Evolutionary conservation across 2,329 filamentous ascomycete genomes (phyloP).

Genomic region (Claviceps sp.): DNA sequence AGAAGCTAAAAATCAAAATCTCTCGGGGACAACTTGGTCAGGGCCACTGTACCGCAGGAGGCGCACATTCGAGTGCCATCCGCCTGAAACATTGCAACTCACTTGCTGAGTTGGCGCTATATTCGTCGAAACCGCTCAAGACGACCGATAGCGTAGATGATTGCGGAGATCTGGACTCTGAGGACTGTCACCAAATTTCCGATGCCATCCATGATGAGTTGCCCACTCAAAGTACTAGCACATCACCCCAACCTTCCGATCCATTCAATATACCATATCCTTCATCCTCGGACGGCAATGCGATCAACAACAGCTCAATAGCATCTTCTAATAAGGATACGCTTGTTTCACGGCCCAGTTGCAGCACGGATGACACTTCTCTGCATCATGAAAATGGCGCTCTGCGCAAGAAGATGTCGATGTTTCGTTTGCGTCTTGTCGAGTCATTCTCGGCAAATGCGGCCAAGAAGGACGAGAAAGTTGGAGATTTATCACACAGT

Average conservation of each 20-base stretch:
- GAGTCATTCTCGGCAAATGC: constrained; percentile 6
- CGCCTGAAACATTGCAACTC: constrained; percentile 21
- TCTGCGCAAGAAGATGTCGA: constrained; percentile 18
- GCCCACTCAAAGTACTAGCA: constrained; percentile 4
- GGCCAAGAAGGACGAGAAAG: constrained; percentile 6
- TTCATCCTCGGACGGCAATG: constrained; percentile 9
- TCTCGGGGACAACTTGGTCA: constrained; percentile 17
- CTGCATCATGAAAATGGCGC: constrained; percentile 8
- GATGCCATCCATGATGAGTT: constrained; percentile 5
- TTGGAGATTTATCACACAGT: constrained; percentile 4
- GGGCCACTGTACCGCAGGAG: constrained; percentile 6
- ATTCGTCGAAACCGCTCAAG: constrained; percentile 5
- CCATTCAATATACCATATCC: constrained; percentile 23
- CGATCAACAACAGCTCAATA: constrained; percentile 6
- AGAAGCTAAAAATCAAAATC: constrained; percentile 20
- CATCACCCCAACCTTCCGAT: constrained; percentile 15
- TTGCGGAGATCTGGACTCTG: neutral
- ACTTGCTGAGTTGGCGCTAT: constrained; percentile 16
- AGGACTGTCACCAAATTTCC: neutral
- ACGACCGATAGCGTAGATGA: neutral
- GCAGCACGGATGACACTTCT: constrained; percentile 1
- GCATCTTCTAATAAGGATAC: constrained; percentile 5
- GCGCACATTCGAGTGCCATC: constrained; percentile 10
- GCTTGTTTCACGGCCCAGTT: constrained; percentile 7
- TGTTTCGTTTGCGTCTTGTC: constrained; percentile 15